Base-by-base conservation (phyloP, 257 asterid species). In the Solanum okadae region DNA sequence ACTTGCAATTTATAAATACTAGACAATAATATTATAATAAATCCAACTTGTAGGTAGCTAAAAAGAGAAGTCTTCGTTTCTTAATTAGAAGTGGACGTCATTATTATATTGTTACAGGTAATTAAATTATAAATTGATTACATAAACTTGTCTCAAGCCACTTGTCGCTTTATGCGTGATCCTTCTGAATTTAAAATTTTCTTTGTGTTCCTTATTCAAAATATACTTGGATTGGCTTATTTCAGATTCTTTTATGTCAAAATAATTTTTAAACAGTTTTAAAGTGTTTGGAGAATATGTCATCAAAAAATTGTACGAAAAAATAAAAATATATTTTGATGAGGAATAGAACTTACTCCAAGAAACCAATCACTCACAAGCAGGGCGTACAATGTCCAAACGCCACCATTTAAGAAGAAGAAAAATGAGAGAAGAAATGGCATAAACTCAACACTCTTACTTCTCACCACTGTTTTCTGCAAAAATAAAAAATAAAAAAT, bases 401-500 rank as follows among this genome's bases (percentile, higher is more conserved):
- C 88, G 12, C 94, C 97, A 33, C 98, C 99, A 79, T 96, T 95
- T 84, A 95, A 86, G 92, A 92, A 94, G n/a, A 93, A 72, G 92
- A 93, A 96, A 77, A 95, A 91, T 0, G 98, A 95, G 25, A 96
- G 94, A 34, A 94, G 91, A 87, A 94, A 96, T 13, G 99, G 98
- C 99, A 95, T 94, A 81, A 92, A 96, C 91, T 95, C 98, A 75
- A 93, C 97, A 76, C 98, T 95, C 89, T 91, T 93, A n/a, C 85
- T 92, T 8, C 89, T 89, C 91, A 94, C 93, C 89, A 96, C 96
- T 2, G 86, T 95, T 94, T 89, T 91, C 99, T 96, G 94, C 92
- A 4, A 71, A 33, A 52, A 49, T 2, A 56, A 15, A 6, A 61
- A 8, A 14, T 18, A 61, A 14, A 67, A 27, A 85, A 12, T 2